phyloP scores from a whole-genome alignment of 306 rosid genomes.

The Comarum palustre region DNA sequence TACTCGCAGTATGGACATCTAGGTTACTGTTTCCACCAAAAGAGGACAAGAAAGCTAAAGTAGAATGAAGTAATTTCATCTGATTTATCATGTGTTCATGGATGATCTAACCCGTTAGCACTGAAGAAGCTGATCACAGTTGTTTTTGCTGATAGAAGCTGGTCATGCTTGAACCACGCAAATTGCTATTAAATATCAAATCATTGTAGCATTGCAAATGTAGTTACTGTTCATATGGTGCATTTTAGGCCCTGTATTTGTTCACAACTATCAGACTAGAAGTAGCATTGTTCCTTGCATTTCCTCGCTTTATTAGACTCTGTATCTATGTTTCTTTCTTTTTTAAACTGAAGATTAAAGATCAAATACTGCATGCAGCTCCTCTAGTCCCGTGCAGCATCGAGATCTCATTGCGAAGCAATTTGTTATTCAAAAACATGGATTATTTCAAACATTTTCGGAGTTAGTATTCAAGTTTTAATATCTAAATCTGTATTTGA shows the following conservation, averaged over 20 bases:
- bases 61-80: conserved; percentile 44
- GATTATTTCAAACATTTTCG: too few species aligned
- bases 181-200: background rate
- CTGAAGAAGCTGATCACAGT: background rate
- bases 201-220: background rate
- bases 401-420: background rate
- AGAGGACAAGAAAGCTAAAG: conserved; percentile 59
- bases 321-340: background rate
- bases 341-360: background rate
- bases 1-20: conserved; percentile 75
- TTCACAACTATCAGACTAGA: background rate
- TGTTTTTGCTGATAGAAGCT: background rate
- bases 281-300: background rate
- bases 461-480: too few species aligned
- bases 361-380: background rate
- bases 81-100: background rate
- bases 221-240: background rate
- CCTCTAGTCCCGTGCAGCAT: background rate
- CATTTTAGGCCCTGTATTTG: background rate
- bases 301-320: background rate
- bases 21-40: conserved; percentile 45
- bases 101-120: conserved; percentile 2
- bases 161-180: background rate
- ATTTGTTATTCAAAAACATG: too few species aligned
- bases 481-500: too few species aligned